Evolutionary conservation across 2,329 filamentous ascomycete species (phyloP), one percentile per base, ranked within the genome.

Genomic region (Arthrocladium fulminans): DNA sequence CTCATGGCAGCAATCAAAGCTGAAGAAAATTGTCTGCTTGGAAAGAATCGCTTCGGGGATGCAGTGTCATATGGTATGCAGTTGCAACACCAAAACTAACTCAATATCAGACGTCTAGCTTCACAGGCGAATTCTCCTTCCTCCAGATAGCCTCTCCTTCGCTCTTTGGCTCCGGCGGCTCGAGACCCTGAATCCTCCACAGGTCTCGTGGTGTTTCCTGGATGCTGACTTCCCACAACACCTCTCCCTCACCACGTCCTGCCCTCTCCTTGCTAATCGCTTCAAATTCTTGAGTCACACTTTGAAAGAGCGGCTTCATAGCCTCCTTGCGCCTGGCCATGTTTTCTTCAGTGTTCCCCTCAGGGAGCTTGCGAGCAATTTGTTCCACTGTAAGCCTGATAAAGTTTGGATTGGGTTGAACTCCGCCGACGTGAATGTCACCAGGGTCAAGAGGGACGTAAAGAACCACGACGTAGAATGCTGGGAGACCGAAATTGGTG

Each of bases 391-490:
- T 29, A 13, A 29, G 7, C 27, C 27, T 29, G 27, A 29, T 13
- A 13, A 29, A 13, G 13, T 29, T 29, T 13, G 27, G 27, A 29
- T 29, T 29, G 27, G 13, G 27, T 7, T 29, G 13, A 7, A 13
- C 13, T 7, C 13, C 27, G 7, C 27, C 27, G 7, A 13, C 13
- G 27, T 29, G 27, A 13, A 29, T 13, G 27, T 29, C 27, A 13
- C 13, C 13, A 7, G 7, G 27, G 7, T 29, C 27, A 7, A 29
- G 13, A 7, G 27, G 7, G 27, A 58, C 38, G 54, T 63, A 64
- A 7, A 63, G 52, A 12, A 52, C 50, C 10, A 61, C 55, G 39
- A 62, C 60, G 47, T 64, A 63, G 53, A 64, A 64, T 10, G 57
- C 55, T 0, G 60, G 60, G 1, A 63, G 54, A 9, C 60, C 58